Percentiles rank a stretch among this genome's conserved stretches.
Evolutionary conservation across 2,329 filamentous ascomycete genomes (phyloP).

Genomic region (Penicillium fuscoglaucum): DNA sequence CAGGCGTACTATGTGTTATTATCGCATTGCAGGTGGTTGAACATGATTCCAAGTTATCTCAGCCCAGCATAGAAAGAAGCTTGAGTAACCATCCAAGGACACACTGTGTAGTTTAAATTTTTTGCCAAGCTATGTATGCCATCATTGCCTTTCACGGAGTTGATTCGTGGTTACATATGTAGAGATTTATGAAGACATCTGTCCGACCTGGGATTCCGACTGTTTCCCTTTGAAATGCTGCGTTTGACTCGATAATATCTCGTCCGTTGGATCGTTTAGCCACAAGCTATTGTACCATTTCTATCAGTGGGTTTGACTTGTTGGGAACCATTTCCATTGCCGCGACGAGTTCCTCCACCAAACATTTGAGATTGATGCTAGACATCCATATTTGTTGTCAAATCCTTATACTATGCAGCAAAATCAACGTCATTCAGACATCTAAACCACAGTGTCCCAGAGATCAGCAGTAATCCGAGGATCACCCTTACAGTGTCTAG

Average conservation of each 20-base stretch:
- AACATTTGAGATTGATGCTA: neutral
- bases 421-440: neutral
- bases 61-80: neutral
- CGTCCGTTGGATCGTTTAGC: too few relatives aligned
- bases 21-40: too few relatives aligned
- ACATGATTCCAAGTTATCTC: neutral
- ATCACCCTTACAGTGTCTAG: constrained; percentile 1
- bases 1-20: neutral
- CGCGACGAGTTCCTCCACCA: neutral
- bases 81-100: neutral
- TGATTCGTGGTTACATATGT: too few relatives aligned
- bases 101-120: neutral
- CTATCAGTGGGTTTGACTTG: neutral
- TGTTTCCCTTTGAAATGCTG: neutral
- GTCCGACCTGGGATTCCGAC: neutral
- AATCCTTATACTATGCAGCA: neutral
- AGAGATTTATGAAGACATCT: neutral
- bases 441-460: neutral
- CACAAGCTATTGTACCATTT: neutral
- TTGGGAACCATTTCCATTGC: neutral
- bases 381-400: neutral
- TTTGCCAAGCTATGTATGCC: neutral
- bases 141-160: neutral
- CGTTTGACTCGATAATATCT: neutral
- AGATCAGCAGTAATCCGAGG: neutral